Conservation (phyloP, 257 asterid genomes). For the Capsicum rhomboideum region DNA sequence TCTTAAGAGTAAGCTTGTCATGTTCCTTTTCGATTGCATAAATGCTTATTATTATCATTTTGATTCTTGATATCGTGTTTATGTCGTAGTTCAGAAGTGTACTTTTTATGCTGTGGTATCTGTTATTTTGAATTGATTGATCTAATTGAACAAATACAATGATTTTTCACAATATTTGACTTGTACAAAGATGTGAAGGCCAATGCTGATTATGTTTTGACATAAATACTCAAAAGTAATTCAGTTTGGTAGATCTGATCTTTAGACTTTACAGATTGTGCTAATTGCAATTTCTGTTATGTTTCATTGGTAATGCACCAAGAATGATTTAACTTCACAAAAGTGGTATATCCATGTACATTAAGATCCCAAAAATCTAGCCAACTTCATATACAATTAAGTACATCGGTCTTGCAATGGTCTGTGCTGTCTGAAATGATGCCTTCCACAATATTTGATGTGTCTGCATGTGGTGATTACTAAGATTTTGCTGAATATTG, state of each 20-base stretch:
- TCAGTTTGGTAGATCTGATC: background rate
- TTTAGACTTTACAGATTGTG: background rate
- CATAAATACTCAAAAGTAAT: background rate
- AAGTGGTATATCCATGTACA: background rate
- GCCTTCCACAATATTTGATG: background rate
- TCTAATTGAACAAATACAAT: background rate
- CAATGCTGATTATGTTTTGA: background rate
- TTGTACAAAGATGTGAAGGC: background rate
- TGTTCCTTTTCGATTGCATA: conserved; percentile 3
- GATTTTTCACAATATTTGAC: background rate
- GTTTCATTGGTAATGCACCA: background rate
- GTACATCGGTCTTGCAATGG: background rate
- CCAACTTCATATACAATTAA: background rate
- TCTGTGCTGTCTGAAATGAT: background rate
- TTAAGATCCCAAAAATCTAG: background rate
- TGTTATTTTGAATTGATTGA: background rate
- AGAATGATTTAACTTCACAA: background rate
- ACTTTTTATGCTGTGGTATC: background rate
- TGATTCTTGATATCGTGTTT: background rate
- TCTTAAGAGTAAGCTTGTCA: conserved; percentile 63
- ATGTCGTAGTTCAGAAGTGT: background rate
- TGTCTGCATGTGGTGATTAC: background rate
- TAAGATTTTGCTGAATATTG: background rate
- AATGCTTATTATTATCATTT: background rate
- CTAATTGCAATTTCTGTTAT: background rate